phyloP scores from a whole-genome alignment of 352 stramenopile genomes.

The Peronospora belbahrii region DNA sequence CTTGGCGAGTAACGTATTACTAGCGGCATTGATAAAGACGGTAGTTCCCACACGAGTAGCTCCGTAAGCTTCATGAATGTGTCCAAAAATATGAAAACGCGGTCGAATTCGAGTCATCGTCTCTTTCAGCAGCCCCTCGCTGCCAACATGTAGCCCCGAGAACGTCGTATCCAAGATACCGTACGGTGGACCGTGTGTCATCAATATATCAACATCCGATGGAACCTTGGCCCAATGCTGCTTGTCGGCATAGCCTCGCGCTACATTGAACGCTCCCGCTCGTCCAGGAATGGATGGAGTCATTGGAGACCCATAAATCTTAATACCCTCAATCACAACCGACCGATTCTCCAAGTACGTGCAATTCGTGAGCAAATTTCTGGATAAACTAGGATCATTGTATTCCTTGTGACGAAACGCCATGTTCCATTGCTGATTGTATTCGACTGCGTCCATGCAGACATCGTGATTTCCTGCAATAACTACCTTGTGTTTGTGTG shows the following conservation, averaged over 20 bases:
- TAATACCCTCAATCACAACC: conserved; percentile 57
- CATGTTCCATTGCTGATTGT: conserved; percentile 56
- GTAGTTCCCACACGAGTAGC: conserved; percentile 65
- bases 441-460: conserved; percentile 64
- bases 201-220: conserved; percentile 73
- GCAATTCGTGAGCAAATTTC: conserved; percentile 54
- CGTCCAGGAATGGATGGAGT: conserved; percentile 58
- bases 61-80: conserved; percentile 89
- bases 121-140: conserved; percentile 71
- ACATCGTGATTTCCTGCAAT: conserved; percentile 80
- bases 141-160: conserved; percentile 59
- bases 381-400: conserved; percentile 49
- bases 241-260: conserved; percentile 48
- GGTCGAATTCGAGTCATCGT: conserved; percentile 74
- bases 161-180: conserved; percentile 76
- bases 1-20: conserved; percentile 50
- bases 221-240: conserved; percentile 71
- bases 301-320: conserved; percentile 76
- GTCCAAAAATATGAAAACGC: conserved; percentile 86
- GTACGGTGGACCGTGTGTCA: conserved; percentile 86
- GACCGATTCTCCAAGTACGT: conserved; percentile 73
- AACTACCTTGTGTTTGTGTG: conserved; percentile 70
- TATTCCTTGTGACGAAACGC: conserved; percentile 48
- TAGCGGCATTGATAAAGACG: conserved; percentile 86
- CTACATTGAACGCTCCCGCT: conserved; percentile 66